Conservation (phyloP, 179 eudicot genomes). For the Spinacia oleracea region DNA sequence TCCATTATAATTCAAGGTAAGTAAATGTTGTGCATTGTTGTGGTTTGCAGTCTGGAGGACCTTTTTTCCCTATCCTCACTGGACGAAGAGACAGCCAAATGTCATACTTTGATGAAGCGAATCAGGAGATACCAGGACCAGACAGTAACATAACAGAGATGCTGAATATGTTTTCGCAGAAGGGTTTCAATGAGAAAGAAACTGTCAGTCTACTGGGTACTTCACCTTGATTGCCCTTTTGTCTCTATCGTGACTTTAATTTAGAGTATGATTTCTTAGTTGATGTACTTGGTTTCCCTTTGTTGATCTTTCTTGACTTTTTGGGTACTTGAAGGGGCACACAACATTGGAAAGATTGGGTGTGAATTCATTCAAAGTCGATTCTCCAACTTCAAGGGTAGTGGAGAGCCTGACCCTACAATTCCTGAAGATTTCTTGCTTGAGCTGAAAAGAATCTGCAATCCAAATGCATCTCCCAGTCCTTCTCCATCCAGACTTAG, state of each 20-base stretch:
- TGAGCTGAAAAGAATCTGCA: constrained; percentile 37
- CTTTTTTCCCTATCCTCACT: constrained; percentile 43
- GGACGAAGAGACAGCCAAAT: constrained; percentile 42
- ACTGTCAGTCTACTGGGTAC: constrained; percentile 50
- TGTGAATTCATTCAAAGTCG: constrained; percentile 40
- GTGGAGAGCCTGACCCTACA: constrained; percentile 38
- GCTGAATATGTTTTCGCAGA: constrained; percentile 34
- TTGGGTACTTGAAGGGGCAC: constrained; percentile 30
- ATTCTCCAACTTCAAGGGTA: constrained; percentile 35
- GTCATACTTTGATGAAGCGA: constrained; percentile 33
- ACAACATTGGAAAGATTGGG: constrained; percentile 47
- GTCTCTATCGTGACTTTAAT: constrained; percentile 1
- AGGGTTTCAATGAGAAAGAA: constrained; percentile 45
- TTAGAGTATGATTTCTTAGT: neutral
- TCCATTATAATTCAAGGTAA: neutral
- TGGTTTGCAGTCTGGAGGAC: constrained; percentile 44
- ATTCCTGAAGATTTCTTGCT: constrained; percentile 33
- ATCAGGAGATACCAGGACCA: constrained; percentile 43
- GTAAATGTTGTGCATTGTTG: neutral
- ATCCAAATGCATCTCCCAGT: constrained; percentile 28
- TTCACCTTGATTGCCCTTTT: neutral
- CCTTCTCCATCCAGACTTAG: constrained; percentile 33
- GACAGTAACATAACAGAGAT: constrained; percentile 34
- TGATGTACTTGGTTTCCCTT: neutral
- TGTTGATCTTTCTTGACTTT: neutral